These are phyloP conservation scores for Quercus lobata DNA, from an alignment of 331 rosid species.

Conservation along the genomic window DNA sequence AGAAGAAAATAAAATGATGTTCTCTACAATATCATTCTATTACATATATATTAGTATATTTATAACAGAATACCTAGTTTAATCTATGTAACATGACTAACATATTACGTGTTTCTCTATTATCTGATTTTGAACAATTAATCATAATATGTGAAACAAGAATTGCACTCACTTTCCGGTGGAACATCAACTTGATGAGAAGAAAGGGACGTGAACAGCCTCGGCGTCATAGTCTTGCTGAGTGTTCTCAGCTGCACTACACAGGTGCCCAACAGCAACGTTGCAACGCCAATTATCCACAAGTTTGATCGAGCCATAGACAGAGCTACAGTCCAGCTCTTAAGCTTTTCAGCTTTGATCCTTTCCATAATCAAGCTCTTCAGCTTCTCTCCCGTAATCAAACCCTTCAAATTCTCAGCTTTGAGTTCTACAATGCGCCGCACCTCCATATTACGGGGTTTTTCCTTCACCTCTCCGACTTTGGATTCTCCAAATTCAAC, in stretches of 20 bases:
- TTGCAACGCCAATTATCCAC: background rate
- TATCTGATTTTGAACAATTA: background rate
- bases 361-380: background rate
- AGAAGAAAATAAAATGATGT: too few species aligned
- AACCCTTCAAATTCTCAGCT: too few species aligned
- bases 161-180: constrained; percentile 7
- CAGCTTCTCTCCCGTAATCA: too few species aligned
- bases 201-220: background rate
- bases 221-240: background rate
- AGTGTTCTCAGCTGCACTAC: constrained; percentile 6
- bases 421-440: too few species aligned
- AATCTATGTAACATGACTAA: too few species aligned
- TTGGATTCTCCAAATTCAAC: background rate
- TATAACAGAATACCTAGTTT: too few species aligned
- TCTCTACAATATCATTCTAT: too few species aligned
- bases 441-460: background rate
- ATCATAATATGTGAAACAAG: background rate
- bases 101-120: too few species aligned
- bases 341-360: background rate
- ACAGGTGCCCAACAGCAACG: background rate
- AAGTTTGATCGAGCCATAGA: too few species aligned
- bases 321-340: background rate
- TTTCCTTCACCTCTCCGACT: background rate
- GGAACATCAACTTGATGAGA: background rate
- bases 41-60: too few species aligned